phyloP scores from a whole-genome alignment of 371 early-diverging fungal species.

The Chytridiales sp. region DNA sequence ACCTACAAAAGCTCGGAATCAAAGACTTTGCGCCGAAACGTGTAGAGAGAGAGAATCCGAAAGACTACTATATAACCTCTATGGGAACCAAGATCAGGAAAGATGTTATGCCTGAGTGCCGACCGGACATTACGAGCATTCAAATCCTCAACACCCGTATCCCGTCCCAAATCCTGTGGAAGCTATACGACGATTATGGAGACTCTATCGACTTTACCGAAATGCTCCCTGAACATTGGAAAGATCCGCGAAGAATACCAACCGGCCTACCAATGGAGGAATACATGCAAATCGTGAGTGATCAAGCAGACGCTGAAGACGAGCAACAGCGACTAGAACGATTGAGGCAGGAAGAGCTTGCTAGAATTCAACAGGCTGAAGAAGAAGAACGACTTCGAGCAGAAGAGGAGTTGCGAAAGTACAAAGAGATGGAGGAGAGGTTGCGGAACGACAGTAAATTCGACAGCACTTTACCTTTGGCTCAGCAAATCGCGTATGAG shows the following conservation, averaged over 20 bases:
- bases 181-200: slow-evolving; percentile 11
- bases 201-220: slow-evolving; percentile 1
- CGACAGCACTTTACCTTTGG: too few relatives aligned
- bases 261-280: slow-evolving; percentile 7
- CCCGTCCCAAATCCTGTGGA: slow-evolving; percentile 13
- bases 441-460: too few relatives aligned
- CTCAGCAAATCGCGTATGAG: too few relatives aligned
- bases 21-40: slow-evolving; percentile 13
- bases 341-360: too few relatives aligned
- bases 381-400: too few relatives aligned
- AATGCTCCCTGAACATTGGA: not conserved
- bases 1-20: slow-evolving; percentile 5
- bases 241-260: slow-evolving; percentile 5
- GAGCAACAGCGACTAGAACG: too few relatives aligned
- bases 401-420: too few relatives aligned
- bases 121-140: slow-evolving; percentile 16
- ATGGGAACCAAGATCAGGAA: not conserved
- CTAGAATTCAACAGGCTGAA: too few relatives aligned
- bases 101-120: too few relatives aligned
- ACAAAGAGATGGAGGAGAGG: too few relatives aligned
- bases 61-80: not conserved
- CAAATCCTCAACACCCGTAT: slow-evolving; percentile 9
- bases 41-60: not conserved
- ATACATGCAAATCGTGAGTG: slow-evolving; percentile 5
- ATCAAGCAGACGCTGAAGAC: too few relatives aligned